A percentile compares a stretch with the other conserved stretches of the same genome.
Conservation (phyloP, 169 alveolate genomes). For the Plasmodium ovale region DNA sequence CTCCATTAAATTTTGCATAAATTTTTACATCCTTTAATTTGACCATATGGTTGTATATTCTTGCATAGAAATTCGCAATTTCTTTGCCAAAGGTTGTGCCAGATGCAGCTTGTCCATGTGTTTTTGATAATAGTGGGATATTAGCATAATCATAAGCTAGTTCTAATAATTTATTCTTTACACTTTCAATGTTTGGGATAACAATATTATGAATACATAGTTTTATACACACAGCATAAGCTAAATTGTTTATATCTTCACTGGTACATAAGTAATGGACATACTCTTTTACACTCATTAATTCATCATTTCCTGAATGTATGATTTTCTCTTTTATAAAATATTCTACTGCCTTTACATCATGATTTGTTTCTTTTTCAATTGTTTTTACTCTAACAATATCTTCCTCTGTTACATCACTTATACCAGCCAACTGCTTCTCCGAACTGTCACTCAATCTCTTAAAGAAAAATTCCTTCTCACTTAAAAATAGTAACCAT, state of each 20-base stretch:
- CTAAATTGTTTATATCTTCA: conserved; percentile 95
- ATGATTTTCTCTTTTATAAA: conserved; percentile 86
- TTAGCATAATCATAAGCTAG: conserved; percentile 87
- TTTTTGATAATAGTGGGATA: conserved; percentile 93
- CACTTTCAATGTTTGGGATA: conserved; percentile 80
- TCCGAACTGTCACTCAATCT: conserved; percentile 71
- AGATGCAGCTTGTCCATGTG: conserved; percentile 98
- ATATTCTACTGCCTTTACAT: conserved; percentile 95
- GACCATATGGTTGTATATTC: conserved; percentile 39
- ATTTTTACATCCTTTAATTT: conserved; percentile 79
- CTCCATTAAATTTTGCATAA: conserved; percentile 95
- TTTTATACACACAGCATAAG: conserved; percentile 91
- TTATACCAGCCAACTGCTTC: conserved; percentile 32
- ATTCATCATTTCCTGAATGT: conserved; percentile 50
- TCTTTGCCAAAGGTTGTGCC: conserved; percentile 98
- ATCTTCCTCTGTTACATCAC: conserved; percentile 81
- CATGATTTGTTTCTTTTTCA: conserved; percentile 93
- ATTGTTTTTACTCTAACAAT: conserved; percentile 86
- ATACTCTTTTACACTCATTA: conserved; percentile 85
- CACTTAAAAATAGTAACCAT: conserved; percentile 91
- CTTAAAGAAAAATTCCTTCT: conserved; percentile 81
- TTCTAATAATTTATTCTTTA: conserved; percentile 78
- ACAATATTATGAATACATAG: conserved; percentile 84
- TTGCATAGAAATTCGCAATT: conserved; percentile 88
- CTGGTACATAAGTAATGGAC: conserved; percentile 94